Evolutionary conservation across 306 rosid species (phyloP).

Genomic region (Datisca glomerata): DNA sequence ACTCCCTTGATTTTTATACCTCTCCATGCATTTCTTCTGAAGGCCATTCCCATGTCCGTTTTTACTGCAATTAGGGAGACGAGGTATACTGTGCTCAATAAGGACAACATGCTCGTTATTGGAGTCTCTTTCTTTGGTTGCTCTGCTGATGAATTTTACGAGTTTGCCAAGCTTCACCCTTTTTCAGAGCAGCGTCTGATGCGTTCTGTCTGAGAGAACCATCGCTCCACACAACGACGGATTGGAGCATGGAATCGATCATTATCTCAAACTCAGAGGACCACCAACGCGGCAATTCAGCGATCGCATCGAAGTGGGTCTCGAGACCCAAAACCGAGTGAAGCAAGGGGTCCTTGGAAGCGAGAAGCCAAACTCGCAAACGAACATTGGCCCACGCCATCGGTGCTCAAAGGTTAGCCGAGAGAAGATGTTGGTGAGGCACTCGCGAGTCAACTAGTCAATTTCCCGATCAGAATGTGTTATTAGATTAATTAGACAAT

Average conservation of each 20-base stretch:
- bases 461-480: conserved; percentile 46
- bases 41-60: too few species aligned
- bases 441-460: conserved; percentile 67
- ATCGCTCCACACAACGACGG: conserved; percentile 40
- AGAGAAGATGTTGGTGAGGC: conserved; percentile 56
- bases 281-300: conserved; percentile 60
- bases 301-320: conserved; percentile 27
- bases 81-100: too few species aligned
- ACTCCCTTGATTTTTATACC: too few species aligned
- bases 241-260: conserved; percentile 73
- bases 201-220: conserved; percentile 24
- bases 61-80: too few species aligned
- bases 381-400: conserved; percentile 63
- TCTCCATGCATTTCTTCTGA: too few species aligned
- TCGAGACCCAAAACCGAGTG: conserved; percentile 54
- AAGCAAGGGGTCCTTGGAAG: conserved; percentile 53
- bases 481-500: too few species aligned
- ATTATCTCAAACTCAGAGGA: conserved; percentile 39
- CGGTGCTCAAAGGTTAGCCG: conserved; percentile 57
- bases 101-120: too few species aligned
- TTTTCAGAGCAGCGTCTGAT: conserved; percentile 38
- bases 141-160: conserved; percentile 61
- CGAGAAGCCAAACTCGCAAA: conserved; percentile 64
- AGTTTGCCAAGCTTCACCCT: conserved; percentile 63
- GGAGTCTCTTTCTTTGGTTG: conserved; percentile 72